Evolutionary conservation across 2,329 filamentous ascomycete species (phyloP), one percentile per base, ranked within the genome.

Genomic region (Fusarium cyanostomum): DNA sequence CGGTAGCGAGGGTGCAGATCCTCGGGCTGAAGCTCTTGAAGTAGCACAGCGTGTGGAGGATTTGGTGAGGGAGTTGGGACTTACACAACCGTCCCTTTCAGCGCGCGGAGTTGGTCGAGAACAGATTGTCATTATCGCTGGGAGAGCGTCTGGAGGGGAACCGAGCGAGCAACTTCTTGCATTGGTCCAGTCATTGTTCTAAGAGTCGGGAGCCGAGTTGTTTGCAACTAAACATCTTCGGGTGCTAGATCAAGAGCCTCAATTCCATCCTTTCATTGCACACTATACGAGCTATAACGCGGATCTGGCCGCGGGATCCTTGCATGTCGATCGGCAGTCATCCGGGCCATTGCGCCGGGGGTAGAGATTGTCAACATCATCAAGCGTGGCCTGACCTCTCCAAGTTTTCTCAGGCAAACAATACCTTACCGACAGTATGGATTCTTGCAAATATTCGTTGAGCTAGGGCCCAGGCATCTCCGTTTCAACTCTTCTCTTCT

Each of bases 31-130:
- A 42, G 54, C 56, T 16, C 33, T 67, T 15, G 6, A 52, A 38
- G 66, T 64, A 24, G 42, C 59, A 60, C 62, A 48, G 16, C 57
- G 51, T 51, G 37, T 60, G 13, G 41, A 59, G 54, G 35, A 38
- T 37, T 35, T 59, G 37, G 28, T 61, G 15, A 21, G 15, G 11
- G 42, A 42, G 27, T 18, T 67, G 13, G 65, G 50, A 1, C 59
- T 67, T 16, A 24, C 50, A 27, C 57, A 66, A 28, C 51, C 56
- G 21, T 53, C 46, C 34, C 41, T 60, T 42, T 46, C 55, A 21
- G 43, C 34, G n/a, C 46, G 46, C n/a, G 42, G 33, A 31, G 26
- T 57, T 37, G 35, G 31, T 16, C 35, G 5, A 30, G 64, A 61
- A 7, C 62, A 63, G 30, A 41, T 41, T 50, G 11, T n/a, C n/a